phyloP scores from a whole-genome alignment of 805 yeast species.

The Helenozyma rhizophorensis region DNA sequence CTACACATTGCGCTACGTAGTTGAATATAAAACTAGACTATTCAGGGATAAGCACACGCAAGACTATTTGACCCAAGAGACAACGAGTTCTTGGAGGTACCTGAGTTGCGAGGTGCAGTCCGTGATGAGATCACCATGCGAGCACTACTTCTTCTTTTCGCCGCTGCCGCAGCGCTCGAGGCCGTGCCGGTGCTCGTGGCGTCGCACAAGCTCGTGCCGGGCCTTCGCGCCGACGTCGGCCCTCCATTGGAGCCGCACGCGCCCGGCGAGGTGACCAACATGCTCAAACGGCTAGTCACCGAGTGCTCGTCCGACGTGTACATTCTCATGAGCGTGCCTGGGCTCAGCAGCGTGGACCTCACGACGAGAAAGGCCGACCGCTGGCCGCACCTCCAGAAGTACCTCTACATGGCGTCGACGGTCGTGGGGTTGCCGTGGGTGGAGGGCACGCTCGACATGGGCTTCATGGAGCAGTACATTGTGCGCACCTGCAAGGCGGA shows the following conservation, averaged over 20 bases:
- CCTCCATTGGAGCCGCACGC: conserved; percentile 19
- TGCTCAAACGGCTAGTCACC: conserved; percentile 33
- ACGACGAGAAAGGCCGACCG: conserved; percentile 25
- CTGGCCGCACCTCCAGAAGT: conserved; percentile 49
- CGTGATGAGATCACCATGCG: neutral
- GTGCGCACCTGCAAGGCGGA: conserved; percentile 51
- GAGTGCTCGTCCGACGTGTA: conserved; percentile 38
- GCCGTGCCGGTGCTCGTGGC: conserved; percentile 35
- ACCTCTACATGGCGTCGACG: conserved; percentile 55
- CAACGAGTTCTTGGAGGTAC: too few relatives aligned
- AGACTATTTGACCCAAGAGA: too few relatives aligned
- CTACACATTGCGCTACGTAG: too few relatives aligned
- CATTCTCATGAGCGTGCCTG: conserved; percentile 36
- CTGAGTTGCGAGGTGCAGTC: too few relatives aligned
- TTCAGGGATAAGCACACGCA: too few relatives aligned
- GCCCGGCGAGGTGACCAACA: conserved; percentile 24
- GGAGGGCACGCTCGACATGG: conserved; percentile 37
- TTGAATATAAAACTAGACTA: too few relatives aligned
- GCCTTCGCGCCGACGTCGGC: conserved; percentile 21
- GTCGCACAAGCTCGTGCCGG: conserved; percentile 35
- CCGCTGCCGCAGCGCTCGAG: conserved; percentile 7
- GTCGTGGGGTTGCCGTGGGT: conserved; percentile 55
- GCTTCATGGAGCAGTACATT: conserved; percentile 38
- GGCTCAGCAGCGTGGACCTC: conserved; percentile 28
- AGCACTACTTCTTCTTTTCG: neutral